Percentiles rank a stretch among this genome's conserved stretches.
Evolutionary conservation across 106 monocot genomes (phyloP).

Genomic region (Agapanthus africanus): DNA sequence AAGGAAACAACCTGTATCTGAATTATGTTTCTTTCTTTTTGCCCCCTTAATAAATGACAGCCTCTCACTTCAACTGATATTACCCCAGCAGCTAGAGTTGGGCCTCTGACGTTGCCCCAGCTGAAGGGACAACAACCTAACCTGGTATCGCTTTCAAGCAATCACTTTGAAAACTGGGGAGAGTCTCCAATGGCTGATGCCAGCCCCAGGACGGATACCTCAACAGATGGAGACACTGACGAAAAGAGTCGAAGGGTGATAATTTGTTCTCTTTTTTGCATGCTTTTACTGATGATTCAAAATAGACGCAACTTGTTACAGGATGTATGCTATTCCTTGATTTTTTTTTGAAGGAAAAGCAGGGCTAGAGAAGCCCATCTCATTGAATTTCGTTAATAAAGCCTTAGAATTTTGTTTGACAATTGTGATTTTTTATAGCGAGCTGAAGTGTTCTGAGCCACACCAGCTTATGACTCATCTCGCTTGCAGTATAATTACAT

Average conservation of each 20-base stretch:
- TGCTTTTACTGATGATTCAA: background rate
- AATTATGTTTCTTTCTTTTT: background rate
- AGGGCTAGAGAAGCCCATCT: too few species aligned
- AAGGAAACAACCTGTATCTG: background rate
- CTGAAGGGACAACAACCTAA: constrained; percentile 3
- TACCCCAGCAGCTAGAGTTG: constrained; percentile 14
- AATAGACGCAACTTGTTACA: background rate
- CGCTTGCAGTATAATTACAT: background rate
- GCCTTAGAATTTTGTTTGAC: too few species aligned
- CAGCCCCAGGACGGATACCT: constrained; percentile 55
- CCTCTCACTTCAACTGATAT: background rate
- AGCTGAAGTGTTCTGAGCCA: background rate
- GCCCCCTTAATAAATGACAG: background rate
- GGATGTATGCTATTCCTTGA: background rate
- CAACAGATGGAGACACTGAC: constrained; percentile 51
- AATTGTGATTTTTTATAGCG: background rate
- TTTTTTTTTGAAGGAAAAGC: too few species aligned
- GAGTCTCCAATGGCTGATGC: constrained; percentile 65
- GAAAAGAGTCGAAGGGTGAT: constrained; percentile 42
- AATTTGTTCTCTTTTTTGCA: constrained; percentile 2
- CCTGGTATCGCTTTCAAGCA: constrained; percentile 8
- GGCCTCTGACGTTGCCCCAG: constrained; percentile 10
- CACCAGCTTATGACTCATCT: background rate
- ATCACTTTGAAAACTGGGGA: constrained; percentile 34
- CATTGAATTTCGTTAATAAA: too few species aligned